These are phyloP conservation scores for Drechmeria coniospora DNA, from an alignment of 2,329 filamentous ascomycete species.

Conservation along the genomic window DNA sequence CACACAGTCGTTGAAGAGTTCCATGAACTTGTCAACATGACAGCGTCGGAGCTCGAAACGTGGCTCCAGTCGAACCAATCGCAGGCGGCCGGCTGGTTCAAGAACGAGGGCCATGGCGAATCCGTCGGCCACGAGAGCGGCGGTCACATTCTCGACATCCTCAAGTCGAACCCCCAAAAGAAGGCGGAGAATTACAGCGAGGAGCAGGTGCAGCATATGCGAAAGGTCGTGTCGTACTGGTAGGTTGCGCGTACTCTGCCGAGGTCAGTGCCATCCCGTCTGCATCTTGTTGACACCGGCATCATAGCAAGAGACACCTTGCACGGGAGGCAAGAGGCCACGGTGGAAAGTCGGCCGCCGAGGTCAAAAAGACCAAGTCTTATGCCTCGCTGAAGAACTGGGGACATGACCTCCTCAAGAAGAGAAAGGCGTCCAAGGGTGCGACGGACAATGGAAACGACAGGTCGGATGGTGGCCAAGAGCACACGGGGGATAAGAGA, in stretches of 20 bases:
- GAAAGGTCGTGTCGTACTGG: slow-evolving; percentile 48
- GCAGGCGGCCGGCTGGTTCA: slow-evolving; percentile 41
- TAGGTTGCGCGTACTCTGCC: slow-evolving; percentile 8
- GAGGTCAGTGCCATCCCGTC: neutral
- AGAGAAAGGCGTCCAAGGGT: slow-evolving; percentile 6
- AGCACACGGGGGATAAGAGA: slow-evolving; percentile 13
- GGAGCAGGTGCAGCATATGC: slow-evolving; percentile 40
- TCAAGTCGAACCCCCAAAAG: slow-evolving; percentile 45
- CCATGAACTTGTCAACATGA: slow-evolving; percentile 53
- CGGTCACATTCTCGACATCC: slow-evolving; percentile 46
- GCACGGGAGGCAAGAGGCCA: slow-evolving; percentile 47
- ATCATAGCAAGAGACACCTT: slow-evolving; percentile 42
- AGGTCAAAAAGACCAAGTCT: slow-evolving; percentile 32
- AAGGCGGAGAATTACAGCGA: slow-evolving; percentile 40
- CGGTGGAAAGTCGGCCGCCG: slow-evolving; percentile 29
- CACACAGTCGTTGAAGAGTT: slow-evolving; percentile 36
- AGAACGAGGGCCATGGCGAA: slow-evolving; percentile 41
- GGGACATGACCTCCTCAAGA: slow-evolving; percentile 38
- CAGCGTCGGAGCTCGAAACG: slow-evolving; percentile 38
- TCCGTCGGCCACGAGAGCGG: slow-evolving; percentile 49
- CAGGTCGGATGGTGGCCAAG: slow-evolving; percentile 3
- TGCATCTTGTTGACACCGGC: neutral
- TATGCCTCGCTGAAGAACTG: slow-evolving; percentile 49
- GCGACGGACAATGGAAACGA: slow-evolving; percentile 2
- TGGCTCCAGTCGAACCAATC: slow-evolving; percentile 48